Conservation (phyloP, 2,329 filamentous ascomycete species). For the Didymella pomorum region DNA sequence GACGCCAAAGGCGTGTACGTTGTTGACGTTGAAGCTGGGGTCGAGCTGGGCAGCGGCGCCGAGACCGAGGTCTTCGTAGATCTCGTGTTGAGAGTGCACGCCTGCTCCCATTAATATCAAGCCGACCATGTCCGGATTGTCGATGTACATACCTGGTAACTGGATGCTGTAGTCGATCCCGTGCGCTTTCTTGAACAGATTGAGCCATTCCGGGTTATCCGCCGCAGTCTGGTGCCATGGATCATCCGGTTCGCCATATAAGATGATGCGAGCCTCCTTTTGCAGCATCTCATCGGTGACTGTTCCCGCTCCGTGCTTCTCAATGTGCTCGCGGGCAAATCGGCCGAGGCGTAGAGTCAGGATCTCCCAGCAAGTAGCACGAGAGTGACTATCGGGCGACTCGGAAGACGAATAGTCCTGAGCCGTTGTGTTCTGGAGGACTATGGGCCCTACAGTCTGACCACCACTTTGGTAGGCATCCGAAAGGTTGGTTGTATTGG, state of each 20-base stretch:
- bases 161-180: constrained; percentile 43
- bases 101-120: constrained; percentile 10
- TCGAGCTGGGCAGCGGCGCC: constrained; percentile 34
- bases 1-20: constrained; percentile 29
- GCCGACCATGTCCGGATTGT: neutral
- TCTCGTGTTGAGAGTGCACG: constrained; percentile 33
- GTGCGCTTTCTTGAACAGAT: constrained; percentile 59
- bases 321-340: constrained; percentile 53
- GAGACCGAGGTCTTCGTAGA: constrained; percentile 48
- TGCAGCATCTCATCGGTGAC: constrained; percentile 61
- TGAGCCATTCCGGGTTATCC: constrained; percentile 56
- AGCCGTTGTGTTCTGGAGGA: constrained; percentile 27
- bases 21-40: constrained; percentile 40
- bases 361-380: constrained; percentile 59
- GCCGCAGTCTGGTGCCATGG: constrained; percentile 56
- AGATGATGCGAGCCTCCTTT: constrained; percentile 55
- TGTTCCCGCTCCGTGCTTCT: constrained; percentile 45
- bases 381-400: constrained; percentile 24
- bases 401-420: constrained; percentile 24
- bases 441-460: constrained; percentile 28
- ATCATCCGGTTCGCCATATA: constrained; percentile 58
- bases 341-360: constrained; percentile 57
- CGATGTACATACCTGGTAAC: constrained; percentile 18
- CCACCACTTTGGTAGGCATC: constrained; percentile 28
- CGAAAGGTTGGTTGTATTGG: constrained; percentile 25